Evolutionary conservation across 73 alveolate genomes (phyloP).

Genomic region (Effrenium voratum): DNA sequence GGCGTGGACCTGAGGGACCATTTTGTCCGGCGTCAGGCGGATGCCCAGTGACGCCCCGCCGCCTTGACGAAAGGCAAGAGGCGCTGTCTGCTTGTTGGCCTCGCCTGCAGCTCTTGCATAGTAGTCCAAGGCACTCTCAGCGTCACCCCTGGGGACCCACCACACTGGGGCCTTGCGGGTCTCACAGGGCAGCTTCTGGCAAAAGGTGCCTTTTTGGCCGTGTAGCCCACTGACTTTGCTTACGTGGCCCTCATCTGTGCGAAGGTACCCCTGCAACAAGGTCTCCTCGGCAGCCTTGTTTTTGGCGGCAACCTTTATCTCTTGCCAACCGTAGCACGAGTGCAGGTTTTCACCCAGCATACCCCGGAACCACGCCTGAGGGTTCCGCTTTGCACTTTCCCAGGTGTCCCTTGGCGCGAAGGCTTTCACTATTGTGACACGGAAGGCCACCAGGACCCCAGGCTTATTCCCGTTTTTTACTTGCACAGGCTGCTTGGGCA

Average conservation of each 20-base stretch:
- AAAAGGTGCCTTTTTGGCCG: not conserved
- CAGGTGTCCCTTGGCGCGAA: not conserved
- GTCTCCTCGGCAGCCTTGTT: not conserved
- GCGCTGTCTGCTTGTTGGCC: not conserved
- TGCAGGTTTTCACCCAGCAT: not conserved
- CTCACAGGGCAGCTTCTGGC: not conserved
- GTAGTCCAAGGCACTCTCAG: not conserved
- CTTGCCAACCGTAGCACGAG: conserved; percentile 25
- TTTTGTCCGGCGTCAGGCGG: not conserved
- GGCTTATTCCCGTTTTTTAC: not conserved
- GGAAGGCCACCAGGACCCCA: not conserved
- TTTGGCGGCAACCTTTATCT: not conserved
- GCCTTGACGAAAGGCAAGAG: not conserved
- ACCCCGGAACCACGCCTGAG: not conserved
- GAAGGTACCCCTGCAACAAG: not conserved
- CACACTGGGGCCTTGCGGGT: not conserved
- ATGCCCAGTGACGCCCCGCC: conserved; percentile 19
- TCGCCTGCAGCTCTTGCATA: not conserved
- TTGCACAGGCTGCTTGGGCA: not conserved
- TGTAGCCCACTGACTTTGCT: not conserved
- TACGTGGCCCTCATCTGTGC: not conserved
- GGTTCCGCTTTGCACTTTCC: not conserved
- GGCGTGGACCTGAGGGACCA: not conserved
- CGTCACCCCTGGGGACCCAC: not conserved
- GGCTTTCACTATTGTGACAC: not conserved